Base-by-base conservation (phyloP, 2,329 filamentous ascomycete species). In the Trichoderma sp. region DNA sequence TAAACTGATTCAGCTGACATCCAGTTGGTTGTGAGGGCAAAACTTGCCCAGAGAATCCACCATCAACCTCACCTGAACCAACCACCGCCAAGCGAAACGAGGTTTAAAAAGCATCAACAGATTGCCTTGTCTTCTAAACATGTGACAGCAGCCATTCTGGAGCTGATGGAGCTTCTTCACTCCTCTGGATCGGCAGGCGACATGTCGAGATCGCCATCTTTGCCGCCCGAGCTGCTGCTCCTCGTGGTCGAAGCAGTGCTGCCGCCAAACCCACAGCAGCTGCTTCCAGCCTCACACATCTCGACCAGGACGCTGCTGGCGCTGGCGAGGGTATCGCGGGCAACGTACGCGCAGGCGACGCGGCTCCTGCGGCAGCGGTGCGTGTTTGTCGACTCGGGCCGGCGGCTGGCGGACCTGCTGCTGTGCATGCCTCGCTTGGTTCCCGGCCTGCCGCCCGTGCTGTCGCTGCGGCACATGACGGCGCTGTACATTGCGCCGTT, bases 321-420 rank as follows among this genome's bases (percentile, higher is more conserved):
- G 20, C 80, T 87, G 71, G 81, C 82, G 4, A 76, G 80, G 23
- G 83, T 85, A 47, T 85, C 81, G 43, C 80, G 81, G 4, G 80
- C 81, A 17, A 85, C 83, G 3, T 80, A 84, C 72, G 73, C 75
- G 5, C 71, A 82, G 11, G 84, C 85, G 4, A 79, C 79, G 17
- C 81, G 79, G 50, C 78, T 84, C 12, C 81, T 87, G n/a, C 82
- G 82, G 59, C 76, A 82, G 71, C 80, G 83, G 73, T 87, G 85
- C 76, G 73, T 85, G 43, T 83, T 83, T 73, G 77, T 88, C 50
- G 81, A 85, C 64, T 82, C 82, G 26, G 76, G 77, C 17, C 73
- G 73, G 5, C 81, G 81, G 23, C 79, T 85, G 15, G 76, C 76
- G 6, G 67, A 76, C 4, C 72, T 84, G 32, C 73, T 84, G 13